Base-by-base conservation (phyloP, 1,139 yeast genomes). In the Magnusiomyces paraingens region DNA sequence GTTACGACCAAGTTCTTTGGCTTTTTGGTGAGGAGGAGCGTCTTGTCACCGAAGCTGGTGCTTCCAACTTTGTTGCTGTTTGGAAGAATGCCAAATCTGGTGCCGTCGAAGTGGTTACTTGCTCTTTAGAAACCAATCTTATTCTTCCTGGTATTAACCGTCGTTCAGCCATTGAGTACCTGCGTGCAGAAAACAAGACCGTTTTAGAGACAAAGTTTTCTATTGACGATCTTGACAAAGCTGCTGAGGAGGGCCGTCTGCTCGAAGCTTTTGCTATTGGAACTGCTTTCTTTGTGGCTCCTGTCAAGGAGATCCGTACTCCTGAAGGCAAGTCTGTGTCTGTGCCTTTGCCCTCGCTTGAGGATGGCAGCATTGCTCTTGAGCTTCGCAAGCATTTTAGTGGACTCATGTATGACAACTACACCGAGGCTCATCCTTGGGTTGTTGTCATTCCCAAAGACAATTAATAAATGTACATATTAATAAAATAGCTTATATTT, bases 21-120 rank as follows among this genome's bases (percentile, higher is more conserved):
- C 66, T 74, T 49, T 70, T 72, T 56, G 78, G 77, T 20, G 74
- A 71, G 21, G 70, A 70, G 35, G 53, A 57, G 32, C 64, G 68
- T 5, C 65, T 70, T 62, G 73, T 74, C 55, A 74, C 79, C 41
- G 79, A 74, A 61, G 77, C 76, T 20, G 79, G 79, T 20, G 73
- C 75, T 44, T 73, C 75, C 68, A 75, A 74, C 59, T 74, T 74
- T 62, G 72, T 70, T 49, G 65, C 56, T 3, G 75, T 72, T 26
- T 67, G 73, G 69, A 63, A 69, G 61, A 64, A 68, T 54, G 64
- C 65, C 36, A 65, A 65, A 38, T 35, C 55, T 11, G 66, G 64
- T 59, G 67, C 66, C 54, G 8, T 21, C 39, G 77, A 74, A 58
- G 67, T 73, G 63, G 70, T 68, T 48, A 74, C 78, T 29, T 74